Base-by-base conservation (phyloP, 441 rosid genomes). In the Populus tomentosa region DNA sequence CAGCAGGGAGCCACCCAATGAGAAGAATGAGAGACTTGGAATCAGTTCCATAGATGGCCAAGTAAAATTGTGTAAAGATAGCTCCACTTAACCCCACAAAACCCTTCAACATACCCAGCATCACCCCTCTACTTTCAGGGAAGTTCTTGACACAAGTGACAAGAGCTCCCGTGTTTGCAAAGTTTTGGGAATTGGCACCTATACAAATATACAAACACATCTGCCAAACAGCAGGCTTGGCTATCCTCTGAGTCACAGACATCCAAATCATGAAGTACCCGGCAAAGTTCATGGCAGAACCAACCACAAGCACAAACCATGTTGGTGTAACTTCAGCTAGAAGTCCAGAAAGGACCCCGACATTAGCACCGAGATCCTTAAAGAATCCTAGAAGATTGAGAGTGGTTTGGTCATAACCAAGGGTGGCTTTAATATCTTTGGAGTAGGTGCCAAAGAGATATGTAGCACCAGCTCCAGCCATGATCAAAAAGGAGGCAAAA, bases 231-330 rank as follows among this genome's bases (percentile, higher is more conserved):
- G 73, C 75, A 8, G 97, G 95, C 69, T 59, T 89, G 56, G 95
- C 69, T 7, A 93, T 90, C 70, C 75, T 87, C 1, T 86, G 86
- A 4, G 95, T 89, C 10, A 93, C 97, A 5, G 90, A 86, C 0
- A 92, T 77, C 97, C 97, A 94, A 26, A 94, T 91, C 92, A 94
- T 87, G 87, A 89, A 88, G 84, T 92, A 94, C 28, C 98, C 98
- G 0, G 74, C 77, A 23, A 94, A 91, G 77, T 93, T 94, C 91
- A 92, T 85, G 16, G 83, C 97, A n/a, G 95, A 87, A 5, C 98
- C 98, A 1, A 87, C 71, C 6, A 85, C 79, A 33, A 94, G 89
- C 13, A 93, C 95, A 24, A 90, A 86, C 97, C 97, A 94, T 2
- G 97, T 88, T 2, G 98, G 97, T 3, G 94, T 89, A 71, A 94